Base-by-base conservation (phyloP, 2,329 filamentous ascomycete genomes). In the Fusarium torulosum region DNA sequence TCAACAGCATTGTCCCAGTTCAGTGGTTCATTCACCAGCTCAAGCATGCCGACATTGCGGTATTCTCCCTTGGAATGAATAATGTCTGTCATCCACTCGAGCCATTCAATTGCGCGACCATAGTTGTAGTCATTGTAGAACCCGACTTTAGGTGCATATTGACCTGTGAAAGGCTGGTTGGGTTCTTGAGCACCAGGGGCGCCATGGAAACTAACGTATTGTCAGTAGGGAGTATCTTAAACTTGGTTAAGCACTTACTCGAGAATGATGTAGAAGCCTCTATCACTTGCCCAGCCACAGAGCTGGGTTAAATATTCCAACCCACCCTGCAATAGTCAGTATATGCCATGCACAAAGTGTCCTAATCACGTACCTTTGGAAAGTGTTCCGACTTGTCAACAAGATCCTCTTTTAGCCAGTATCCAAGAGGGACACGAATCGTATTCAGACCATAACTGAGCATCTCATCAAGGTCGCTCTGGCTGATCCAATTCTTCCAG, bases 51-150 rank as follows among this genome's bases (percentile, higher is more conserved):
- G 25, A 88, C 86, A 43, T 84, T 87, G 53, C 81, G 76, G 72
- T 84, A 86, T 29, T 79, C 80, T 35, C 75, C 51, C 59, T 80
- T 82, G 37, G 71, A 77, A 72, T 88, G 85, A 59, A 87, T 82
- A 38, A 81, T 78, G 37, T 81, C 78, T 13, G 84, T 82, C 69
- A 89, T 83, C 81, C 83, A 87, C 53, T 81, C 76, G n/a, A 89
- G 81, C 77, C 87, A 88, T 50, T 81, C 72, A 57, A 83, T 73
- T 4, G 84, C 85, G 13, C 87, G 85, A 23, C 81, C 81, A 74
- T 86, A 90, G 74, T 89, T 81, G 71, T 83, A 84, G 59, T 82
- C 79, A 29, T 80, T 76, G 74, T 87, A 90, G 77, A 90, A 90
- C 4, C 85, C 85, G 2, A 82, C 59, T 5, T 63, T 46, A 13